Evolutionary conservation across 2,329 filamentous ascomycete species (phyloP), one percentile per base, ranked within the genome.

Genomic region (Grosmannia penicillata): DNA sequence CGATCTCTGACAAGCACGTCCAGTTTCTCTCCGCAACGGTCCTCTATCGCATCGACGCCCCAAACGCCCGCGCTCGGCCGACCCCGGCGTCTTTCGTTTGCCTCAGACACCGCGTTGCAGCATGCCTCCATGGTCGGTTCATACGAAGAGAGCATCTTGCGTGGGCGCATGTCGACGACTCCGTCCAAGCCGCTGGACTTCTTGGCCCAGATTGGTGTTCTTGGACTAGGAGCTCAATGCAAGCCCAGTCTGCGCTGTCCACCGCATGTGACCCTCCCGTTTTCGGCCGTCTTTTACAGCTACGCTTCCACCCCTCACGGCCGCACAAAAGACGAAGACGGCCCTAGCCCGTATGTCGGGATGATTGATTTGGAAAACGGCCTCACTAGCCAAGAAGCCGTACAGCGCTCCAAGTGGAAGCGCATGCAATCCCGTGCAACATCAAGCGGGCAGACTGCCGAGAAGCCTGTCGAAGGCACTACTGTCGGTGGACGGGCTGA

Each of bases 111-210:
- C 3, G 85, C 84, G 3, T 63, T 91, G 22, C 82, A 89, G 40
- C 85, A 93, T 57, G 87, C 89, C 8, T 87, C 87, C 4, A 93
- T 98, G 82, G 89, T 96, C 3, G 91, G 91, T 3, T 95, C 89
- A 2, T 98, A 95, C 49, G 91, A 98, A 58, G 91, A 98, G 59
- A 95, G 86, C 22, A 95, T 98, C 43, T 64, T 98, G 2, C 77
- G 85, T 33, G 91, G 91, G 28, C 76, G 91, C 45, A 98, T 98
- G 91, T 96, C 91, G 22, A 95, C 87, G 2, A 91, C 79, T 3
- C 89, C 91, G 0, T 96, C 89, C 1, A 87, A 83, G 47, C 89
- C 91, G 6, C 64, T 98, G 6, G 79, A 94, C 47, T 98, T 98
- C 52, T 70, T 93, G 6, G 91, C 91, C 22, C 86, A 96, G 53